Conservation (phyloP, 345 rosid species). For the Citrus australasica region DNA sequence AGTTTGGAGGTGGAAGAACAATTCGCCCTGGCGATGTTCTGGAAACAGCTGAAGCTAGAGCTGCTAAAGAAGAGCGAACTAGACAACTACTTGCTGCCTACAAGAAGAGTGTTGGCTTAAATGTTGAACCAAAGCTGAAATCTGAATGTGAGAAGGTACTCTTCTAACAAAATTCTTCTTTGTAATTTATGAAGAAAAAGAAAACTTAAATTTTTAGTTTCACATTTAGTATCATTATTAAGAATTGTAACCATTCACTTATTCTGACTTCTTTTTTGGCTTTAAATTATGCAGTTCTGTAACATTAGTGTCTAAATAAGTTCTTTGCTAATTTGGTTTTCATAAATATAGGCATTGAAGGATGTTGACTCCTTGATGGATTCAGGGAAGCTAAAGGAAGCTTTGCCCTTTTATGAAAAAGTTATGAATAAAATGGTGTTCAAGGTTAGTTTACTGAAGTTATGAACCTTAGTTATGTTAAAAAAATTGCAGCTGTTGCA, state of each 20-base stretch:
- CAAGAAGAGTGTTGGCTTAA: constrained; percentile 59
- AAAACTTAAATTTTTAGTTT: background rate
- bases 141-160: constrained; percentile 78
- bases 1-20: constrained; percentile 89
- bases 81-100: constrained; percentile 64
- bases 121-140: constrained; percentile 68
- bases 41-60: constrained; percentile 74
- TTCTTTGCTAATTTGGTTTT: constrained; percentile 13
- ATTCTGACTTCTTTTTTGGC: background rate
- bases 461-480: background rate
- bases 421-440: constrained; percentile 69
- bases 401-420: constrained; percentile 56
- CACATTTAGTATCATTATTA: background rate
- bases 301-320: background rate
- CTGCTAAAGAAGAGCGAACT: constrained; percentile 61
- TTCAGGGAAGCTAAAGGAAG: constrained; percentile 73
- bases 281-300: background rate
- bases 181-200: background rate
- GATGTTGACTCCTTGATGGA: constrained; percentile 80
- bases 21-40: constrained; percentile 76
- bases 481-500: background rate
- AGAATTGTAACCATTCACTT: background rate
- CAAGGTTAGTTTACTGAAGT: constrained; percentile 48
- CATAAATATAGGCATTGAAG: constrained; percentile 48
- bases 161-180: constrained; percentile 2